phyloP scores from a whole-genome alignment of 129 eudicot species.

The Pseudognaphalium luteoalbum region DNA sequence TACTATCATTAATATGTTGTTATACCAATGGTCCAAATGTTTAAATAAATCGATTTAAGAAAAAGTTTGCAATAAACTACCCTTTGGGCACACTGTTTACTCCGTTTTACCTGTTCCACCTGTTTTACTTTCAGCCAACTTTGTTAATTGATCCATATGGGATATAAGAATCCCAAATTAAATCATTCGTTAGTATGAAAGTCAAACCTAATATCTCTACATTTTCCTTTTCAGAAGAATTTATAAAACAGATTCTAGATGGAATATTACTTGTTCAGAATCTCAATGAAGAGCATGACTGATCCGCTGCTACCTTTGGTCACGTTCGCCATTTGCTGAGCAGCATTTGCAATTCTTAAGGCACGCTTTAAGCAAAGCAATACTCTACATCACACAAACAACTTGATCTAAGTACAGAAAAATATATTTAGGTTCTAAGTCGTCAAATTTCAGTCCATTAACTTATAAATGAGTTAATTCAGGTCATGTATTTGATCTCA shows the following conservation, averaged over 20 bases:
- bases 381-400: conserved; percentile 60
- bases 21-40: background rate
- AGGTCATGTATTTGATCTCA: background rate
- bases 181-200: background rate
- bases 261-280: conserved; percentile 74
- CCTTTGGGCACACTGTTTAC: background rate
- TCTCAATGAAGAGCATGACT: conserved; percentile 80
- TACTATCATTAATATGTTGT: background rate
- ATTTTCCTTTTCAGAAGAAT: background rate
- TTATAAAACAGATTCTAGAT: background rate
- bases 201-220: background rate
- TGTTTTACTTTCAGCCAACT: background rate
- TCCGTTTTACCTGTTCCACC: background rate
- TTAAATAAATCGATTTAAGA: background rate
- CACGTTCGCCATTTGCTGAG: conserved; percentile 96
- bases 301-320: conserved; percentile 96
- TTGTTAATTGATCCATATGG: background rate
- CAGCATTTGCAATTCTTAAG: conserved; percentile 89
- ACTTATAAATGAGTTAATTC: background rate
- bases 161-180: background rate
- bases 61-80: background rate
- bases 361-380: conserved; percentile 97
- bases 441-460: background rate
- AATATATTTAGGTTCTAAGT: background rate
- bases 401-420: background rate